phyloP scores from a whole-genome alignment of 2,329 filamentous ascomycete genomes.

The Botrytis aclada region DNA sequence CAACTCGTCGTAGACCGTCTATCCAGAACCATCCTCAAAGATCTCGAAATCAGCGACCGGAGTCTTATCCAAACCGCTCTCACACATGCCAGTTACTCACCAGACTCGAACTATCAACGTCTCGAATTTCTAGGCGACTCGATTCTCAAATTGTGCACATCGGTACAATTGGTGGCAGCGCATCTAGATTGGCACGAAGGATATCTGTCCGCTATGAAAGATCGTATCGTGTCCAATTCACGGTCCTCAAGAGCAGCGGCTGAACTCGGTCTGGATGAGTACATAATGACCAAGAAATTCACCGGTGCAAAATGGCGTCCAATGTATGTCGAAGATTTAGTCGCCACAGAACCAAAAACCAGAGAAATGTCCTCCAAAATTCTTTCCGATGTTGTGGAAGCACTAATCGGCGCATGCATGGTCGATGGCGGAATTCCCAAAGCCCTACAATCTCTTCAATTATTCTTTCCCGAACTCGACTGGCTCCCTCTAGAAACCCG shows the following conservation, averaged over 20 bases:
- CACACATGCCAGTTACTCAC: slow-evolving; percentile 58
- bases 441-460: slow-evolving; percentile 60
- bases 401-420: slow-evolving; percentile 75
- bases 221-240: slow-evolving; percentile 69
- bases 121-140: slow-evolving; percentile 86
- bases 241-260: slow-evolving; percentile 65
- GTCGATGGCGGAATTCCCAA: slow-evolving; percentile 64
- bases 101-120: slow-evolving; percentile 70
- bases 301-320: slow-evolving; percentile 71
- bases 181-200: slow-evolving; percentile 72
- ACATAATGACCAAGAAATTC: slow-evolving; percentile 67
- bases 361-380: slow-evolving; percentile 66
- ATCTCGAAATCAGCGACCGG: slow-evolving; percentile 52
- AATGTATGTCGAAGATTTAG: slow-evolving; percentile 50
- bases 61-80: slow-evolving; percentile 65
- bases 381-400: slow-evolving; percentile 83
- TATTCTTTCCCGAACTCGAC: slow-evolving; percentile 60
- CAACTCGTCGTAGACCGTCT: slow-evolving; percentile 62
- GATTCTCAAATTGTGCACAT: slow-evolving; percentile 71
- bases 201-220: slow-evolving; percentile 66
- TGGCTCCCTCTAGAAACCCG: slow-evolving; percentile 50
- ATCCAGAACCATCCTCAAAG: slow-evolving; percentile 50
- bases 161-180: slow-evolving; percentile 58
- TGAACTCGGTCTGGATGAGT: slow-evolving; percentile 64
- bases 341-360: slow-evolving; percentile 23